phyloP scores from a whole-genome alignment of 202 grass and related monocot genomes.

The Panicum hallii region DNA sequence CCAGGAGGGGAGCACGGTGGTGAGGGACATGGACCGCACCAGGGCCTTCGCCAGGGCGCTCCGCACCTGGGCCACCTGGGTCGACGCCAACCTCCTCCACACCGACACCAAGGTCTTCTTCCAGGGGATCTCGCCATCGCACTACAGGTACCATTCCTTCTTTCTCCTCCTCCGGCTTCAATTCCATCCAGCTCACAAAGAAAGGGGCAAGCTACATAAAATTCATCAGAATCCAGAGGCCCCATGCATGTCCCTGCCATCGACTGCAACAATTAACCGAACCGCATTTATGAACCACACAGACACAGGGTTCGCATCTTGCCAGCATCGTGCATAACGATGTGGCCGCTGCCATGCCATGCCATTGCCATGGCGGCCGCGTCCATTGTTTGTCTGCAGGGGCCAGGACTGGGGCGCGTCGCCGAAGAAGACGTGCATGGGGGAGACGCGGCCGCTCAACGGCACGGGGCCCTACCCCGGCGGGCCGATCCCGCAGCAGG shows the following conservation, averaged over 20 bases:
- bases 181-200: neutral
- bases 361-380: too few species aligned
- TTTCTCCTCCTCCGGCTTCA: too few species aligned
- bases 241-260: too few species aligned
- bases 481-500: conserved; percentile 62
- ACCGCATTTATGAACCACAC: too few species aligned
- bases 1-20: conserved; percentile 51
- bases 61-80: conserved; percentile 80
- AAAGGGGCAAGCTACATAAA: neutral
- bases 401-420: conserved; percentile 75
- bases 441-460: conserved; percentile 70
- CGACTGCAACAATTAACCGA: too few species aligned
- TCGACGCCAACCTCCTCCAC: conserved; percentile 67
- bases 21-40: conserved; percentile 78
- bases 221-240: too few species aligned
- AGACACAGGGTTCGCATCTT: too few species aligned
- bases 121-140: conserved; percentile 77
- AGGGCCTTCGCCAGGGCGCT: conserved; percentile 72
- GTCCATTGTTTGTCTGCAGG: conserved; percentile 36
- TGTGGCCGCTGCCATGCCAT: too few species aligned
- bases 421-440: conserved; percentile 55
- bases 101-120: conserved; percentile 72
- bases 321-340: too few species aligned
- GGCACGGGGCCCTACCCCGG: conserved; percentile 55
- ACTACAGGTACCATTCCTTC: conserved; percentile 59